These are phyloP conservation scores for Calocera cornea DNA, from an alignment of 768 basidiomycete genomes.

Conservation along the genomic window DNA sequence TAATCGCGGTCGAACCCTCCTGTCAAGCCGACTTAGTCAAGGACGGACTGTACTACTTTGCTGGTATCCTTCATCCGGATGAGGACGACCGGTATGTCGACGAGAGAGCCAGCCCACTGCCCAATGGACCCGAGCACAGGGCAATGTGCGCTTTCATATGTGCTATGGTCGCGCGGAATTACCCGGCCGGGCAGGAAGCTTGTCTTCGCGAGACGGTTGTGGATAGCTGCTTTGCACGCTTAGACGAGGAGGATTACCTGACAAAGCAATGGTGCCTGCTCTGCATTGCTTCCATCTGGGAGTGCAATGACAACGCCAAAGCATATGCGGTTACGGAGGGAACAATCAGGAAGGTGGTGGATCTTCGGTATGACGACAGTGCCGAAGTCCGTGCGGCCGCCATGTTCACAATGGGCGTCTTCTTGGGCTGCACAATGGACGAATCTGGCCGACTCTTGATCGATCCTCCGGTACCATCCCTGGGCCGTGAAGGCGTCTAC, in stretches of 20 bases:
- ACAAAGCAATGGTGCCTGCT: constrained; percentile 88
- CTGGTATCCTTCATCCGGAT: constrained; percentile 53
- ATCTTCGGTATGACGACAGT: constrained; percentile 65
- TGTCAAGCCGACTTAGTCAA: constrained; percentile 84
- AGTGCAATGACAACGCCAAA: constrained; percentile 79
- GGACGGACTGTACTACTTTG: constrained; percentile 62
- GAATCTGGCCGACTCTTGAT: constrained; percentile 61
- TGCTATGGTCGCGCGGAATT: constrained; percentile 77
- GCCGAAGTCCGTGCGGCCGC: constrained; percentile 88
- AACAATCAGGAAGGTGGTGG: constrained; percentile 44
- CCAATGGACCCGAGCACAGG: constrained; percentile 87
- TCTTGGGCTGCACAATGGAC: constrained; percentile 69
- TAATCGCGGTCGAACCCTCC: constrained; percentile 86
- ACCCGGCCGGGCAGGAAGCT: constrained; percentile 71
- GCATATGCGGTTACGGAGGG: constrained; percentile 56
- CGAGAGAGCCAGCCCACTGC: constrained; percentile 32
- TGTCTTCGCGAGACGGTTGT: constrained; percentile 73
- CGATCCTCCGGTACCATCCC: constrained; percentile 4
- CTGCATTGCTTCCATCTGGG: constrained; percentile 93
- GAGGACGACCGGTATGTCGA: constrained; percentile 42
- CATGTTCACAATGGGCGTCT: constrained; percentile 81
- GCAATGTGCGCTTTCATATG: constrained; percentile 99
- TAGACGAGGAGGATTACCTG: constrained; percentile 83
- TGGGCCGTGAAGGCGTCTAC: constrained; percentile 12
- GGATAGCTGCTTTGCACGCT: constrained; percentile 68